phyloP scores from a whole-genome alignment of 2,329 filamentous ascomycete genomes.

The Colletotrichum shisoi region DNA sequence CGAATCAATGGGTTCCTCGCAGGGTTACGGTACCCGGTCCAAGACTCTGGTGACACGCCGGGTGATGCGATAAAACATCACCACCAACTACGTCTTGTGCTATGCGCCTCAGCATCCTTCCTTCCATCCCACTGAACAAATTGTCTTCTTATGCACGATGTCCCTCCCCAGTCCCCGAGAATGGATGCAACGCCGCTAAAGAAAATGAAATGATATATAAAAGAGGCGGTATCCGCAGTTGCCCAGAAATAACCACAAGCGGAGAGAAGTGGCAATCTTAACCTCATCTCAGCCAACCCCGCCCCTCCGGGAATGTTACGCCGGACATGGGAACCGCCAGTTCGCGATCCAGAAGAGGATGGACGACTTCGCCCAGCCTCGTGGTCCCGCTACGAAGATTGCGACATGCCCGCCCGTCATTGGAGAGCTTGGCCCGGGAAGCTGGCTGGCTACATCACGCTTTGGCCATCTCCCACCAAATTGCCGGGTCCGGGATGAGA shows the following conservation, averaged over 20 bases:
- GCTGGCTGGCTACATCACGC: not conserved
- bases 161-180: not conserved
- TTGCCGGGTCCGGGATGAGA: not conserved
- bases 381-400: not conserved
- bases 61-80: not conserved
- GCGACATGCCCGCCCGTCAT: not conserved
- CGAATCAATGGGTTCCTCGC: not conserved
- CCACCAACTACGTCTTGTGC: not conserved
- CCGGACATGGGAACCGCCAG: not conserved
- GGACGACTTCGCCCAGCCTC: not conserved
- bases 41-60: not conserved
- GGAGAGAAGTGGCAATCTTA: constrained; percentile 26
- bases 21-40: not conserved
- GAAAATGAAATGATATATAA: too few species aligned
- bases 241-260: not conserved
- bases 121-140: not conserved
- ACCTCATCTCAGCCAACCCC: constrained; percentile 22
- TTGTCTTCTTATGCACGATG: not conserved
- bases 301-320: constrained; percentile 23
- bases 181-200: constrained; percentile 3
- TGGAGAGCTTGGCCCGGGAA: not conserved
- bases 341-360: constrained; percentile 9
- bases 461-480: not conserved
- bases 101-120: not conserved
- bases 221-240: not conserved